Evolutionary conservation across 2,329 filamentous ascomycete genomes (phyloP).

Genomic region (Podosphaera leucotricha): DNA sequence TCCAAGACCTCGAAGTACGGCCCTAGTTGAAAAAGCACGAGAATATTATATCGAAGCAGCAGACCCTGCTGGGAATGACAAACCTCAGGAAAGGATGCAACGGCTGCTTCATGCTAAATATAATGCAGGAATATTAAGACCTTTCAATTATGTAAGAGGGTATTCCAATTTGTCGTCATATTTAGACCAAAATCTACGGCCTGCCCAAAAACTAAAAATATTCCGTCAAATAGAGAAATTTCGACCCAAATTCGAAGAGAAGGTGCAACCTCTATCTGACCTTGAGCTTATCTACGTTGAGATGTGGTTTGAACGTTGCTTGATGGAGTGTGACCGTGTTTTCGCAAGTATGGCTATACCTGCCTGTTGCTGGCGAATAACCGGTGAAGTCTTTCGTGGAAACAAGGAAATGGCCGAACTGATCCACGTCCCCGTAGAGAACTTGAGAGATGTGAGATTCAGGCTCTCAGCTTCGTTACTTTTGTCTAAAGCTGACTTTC

Average conservation of each 20-base stretch:
- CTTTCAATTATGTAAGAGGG: conserved; percentile 96
- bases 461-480: neutral
- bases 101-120: conserved; percentile 88
- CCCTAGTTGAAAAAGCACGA: conserved; percentile 36
- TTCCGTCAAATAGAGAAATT: conserved; percentile 79
- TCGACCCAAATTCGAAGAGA: conserved; percentile 83
- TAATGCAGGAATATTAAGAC: conserved; percentile 78
- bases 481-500: neutral
- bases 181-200: conserved; percentile 71
- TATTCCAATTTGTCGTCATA: conserved; percentile 78
- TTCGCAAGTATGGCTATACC: conserved; percentile 98
- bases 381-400: conserved; percentile 87
- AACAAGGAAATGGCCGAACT: conserved; percentile 98
- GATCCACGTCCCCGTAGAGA: conserved; percentile 78
- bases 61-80: conserved; percentile 68
- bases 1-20: conserved; percentile 33
- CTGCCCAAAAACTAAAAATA: conserved; percentile 71
- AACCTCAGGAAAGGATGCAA: conserved; percentile 85
- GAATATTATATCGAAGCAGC: conserved; percentile 97
- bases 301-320: conserved; percentile 94
- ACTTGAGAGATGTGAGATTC: conserved; percentile 58
- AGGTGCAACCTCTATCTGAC: conserved; percentile 78
- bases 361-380: conserved; percentile 89
- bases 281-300: conserved; percentile 87
- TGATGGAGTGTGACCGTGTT: conserved; percentile 96